phyloP scores from a whole-genome alignment of 2,329 filamentous ascomycete species.

The Aspergillus sp. region DNA sequence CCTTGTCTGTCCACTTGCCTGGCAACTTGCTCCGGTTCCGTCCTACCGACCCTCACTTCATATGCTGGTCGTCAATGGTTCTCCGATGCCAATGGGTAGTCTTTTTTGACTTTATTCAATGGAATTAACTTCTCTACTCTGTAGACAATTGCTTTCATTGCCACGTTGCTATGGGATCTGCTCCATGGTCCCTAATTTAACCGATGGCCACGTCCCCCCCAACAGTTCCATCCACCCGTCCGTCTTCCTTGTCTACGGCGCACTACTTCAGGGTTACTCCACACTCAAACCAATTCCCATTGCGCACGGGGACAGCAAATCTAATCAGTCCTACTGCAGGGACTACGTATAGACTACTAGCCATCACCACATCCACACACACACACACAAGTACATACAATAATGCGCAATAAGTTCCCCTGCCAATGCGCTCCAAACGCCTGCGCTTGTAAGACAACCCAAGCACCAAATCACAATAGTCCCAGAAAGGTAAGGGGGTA shows the following conservation, averaged over 20 bases:
- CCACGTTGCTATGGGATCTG: neutral
- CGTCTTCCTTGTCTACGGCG: neutral
- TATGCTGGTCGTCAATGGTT: neutral
- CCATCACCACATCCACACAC: neutral
- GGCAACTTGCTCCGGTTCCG: neutral
- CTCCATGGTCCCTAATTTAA: neutral
- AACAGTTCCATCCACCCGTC: neutral
- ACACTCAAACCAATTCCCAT: neutral
- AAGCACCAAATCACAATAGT: conserved; percentile 15
- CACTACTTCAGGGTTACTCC: neutral
- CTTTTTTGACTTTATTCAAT: too few relatives aligned
- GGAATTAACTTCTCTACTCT: neutral
- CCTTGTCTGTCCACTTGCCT: neutral
- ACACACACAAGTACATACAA: conserved; percentile 5
- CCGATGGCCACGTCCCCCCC: neutral
- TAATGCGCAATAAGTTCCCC: neutral
- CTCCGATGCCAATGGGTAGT: neutral
- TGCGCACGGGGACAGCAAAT: conserved; percentile 5
- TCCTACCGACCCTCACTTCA: neutral
- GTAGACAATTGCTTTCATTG: neutral
- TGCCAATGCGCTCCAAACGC: conserved; percentile 27
- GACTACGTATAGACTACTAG: neutral
- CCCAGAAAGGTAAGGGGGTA: neutral
- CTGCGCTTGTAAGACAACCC: conserved; percentile 31
- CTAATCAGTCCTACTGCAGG: neutral